Conservation (phyloP, 176 grass and related monocot genomes). For the Typha latifolia region DNA sequence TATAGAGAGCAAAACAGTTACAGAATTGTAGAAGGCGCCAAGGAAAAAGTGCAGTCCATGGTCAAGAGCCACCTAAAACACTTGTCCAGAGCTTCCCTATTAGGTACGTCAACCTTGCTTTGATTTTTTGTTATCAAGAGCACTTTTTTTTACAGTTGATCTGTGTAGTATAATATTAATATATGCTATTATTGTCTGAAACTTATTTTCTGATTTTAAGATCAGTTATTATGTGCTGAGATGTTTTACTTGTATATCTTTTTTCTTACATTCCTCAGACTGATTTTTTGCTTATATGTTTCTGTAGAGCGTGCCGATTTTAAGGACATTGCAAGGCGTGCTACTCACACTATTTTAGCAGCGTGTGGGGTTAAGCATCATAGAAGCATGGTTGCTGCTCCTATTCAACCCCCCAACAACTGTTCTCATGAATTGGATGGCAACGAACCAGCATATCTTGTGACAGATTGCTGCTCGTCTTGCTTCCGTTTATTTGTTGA, state of each 20-base stretch:
- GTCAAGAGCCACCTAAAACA: conserved; percentile 43
- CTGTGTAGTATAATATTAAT: not conserved
- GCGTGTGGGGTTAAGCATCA: conserved; percentile 41
- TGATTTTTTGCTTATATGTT: conserved; percentile 28
- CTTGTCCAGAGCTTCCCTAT: conserved; percentile 20
- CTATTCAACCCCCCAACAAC: conserved; percentile 20
- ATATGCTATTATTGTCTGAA: not conserved
- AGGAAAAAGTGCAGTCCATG: conserved; percentile 44
- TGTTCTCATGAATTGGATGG: conserved; percentile 15
- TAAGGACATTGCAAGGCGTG: conserved; percentile 29
- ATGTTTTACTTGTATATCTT: not conserved
- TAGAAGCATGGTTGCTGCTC: conserved; percentile 26
- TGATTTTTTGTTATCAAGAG: conserved; percentile 5
- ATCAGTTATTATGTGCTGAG: not conserved
- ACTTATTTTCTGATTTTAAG: not conserved
- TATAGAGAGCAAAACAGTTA: conserved; percentile 35
- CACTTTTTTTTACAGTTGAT: not conserved
- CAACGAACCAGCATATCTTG: conserved; percentile 18
- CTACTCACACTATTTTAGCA: conserved; percentile 30
- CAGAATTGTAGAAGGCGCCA: conserved; percentile 40
- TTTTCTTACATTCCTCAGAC: conserved; percentile 3
- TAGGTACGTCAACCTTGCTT: conserved; percentile 36
- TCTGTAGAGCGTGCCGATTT: conserved; percentile 28
- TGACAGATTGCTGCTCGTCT: conserved; percentile 33
- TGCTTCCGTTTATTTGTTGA: conserved; percentile 41